phyloP scores from a whole-genome alignment of 805 yeast genomes.

The Barnettozyma sucrosica region DNA sequence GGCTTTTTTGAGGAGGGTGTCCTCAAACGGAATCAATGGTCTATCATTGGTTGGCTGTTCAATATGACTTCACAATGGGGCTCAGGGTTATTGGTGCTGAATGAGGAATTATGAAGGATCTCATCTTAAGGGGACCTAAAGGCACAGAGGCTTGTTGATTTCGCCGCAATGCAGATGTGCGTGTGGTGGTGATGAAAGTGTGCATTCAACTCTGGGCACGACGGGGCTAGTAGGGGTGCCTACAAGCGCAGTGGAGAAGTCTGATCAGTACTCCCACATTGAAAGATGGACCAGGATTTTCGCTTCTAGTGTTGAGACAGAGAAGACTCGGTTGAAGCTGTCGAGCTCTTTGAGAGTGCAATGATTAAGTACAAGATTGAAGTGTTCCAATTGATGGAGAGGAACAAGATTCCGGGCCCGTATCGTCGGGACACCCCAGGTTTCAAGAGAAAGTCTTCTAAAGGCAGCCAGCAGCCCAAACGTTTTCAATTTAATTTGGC shows the following conservation, averaged over 20 bases:
- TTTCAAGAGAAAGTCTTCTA: slow-evolving; percentile 28
- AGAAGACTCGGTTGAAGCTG: slow-evolving; percentile 47
- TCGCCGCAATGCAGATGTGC: slow-evolving; percentile 43
- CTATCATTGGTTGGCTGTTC: slow-evolving; percentile 61
- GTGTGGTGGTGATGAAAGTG: slow-evolving; percentile 43
- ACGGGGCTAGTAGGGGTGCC: slow-evolving; percentile 60
- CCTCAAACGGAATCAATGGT: slow-evolving; percentile 62
- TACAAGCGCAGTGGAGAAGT: slow-evolving; percentile 39
- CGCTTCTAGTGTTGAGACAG: slow-evolving; percentile 27
- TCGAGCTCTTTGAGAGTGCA: slow-evolving; percentile 63
- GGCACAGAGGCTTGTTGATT: slow-evolving; percentile 58
- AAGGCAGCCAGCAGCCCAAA: background rate
- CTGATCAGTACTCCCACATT: slow-evolving; percentile 40
- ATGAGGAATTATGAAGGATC: slow-evolving; percentile 60
- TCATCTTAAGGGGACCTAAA: slow-evolving; percentile 46
- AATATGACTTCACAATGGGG: slow-evolving; percentile 75
- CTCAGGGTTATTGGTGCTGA: slow-evolving; percentile 64
- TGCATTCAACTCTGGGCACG: slow-evolving; percentile 49
- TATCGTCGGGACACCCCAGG: slow-evolving; percentile 70
- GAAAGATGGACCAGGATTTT: slow-evolving; percentile 39
- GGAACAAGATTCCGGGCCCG: slow-evolving; percentile 60
- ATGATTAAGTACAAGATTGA: slow-evolving; percentile 54
- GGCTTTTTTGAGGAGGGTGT: slow-evolving; percentile 53
- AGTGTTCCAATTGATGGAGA: slow-evolving; percentile 49
- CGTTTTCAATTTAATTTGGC: background rate